Percentiles rank a stretch among this genome's conserved stretches.
Conservation (phyloP, 1,139 yeast species). For the Zygosaccharomyces sapae region DNA sequence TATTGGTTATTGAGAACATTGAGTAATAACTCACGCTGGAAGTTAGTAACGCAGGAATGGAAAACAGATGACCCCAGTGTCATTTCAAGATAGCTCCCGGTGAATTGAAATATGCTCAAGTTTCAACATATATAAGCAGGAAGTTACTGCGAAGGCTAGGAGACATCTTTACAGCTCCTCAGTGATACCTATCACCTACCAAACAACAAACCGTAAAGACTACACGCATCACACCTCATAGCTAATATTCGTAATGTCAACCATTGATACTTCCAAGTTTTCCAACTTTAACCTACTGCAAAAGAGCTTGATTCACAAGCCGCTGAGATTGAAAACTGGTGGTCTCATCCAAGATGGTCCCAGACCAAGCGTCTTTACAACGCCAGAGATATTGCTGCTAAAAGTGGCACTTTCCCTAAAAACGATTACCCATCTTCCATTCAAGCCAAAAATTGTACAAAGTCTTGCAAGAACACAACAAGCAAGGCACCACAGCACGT, state of each 20-base stretch:
- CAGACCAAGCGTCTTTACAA: conserved; percentile 84
- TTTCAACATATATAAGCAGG: neutral
- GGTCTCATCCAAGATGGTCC: conserved; percentile 89
- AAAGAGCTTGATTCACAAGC: conserved; percentile 39
- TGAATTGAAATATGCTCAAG: neutral
- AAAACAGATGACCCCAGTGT: neutral
- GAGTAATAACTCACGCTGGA: neutral
- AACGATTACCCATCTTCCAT: conserved; percentile 69
- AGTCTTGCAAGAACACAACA: conserved; percentile 67
- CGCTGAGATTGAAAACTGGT: conserved; percentile 75
- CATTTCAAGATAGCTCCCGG: neutral
- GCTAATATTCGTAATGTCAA: neutral
- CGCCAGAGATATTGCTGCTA: conserved; percentile 83
- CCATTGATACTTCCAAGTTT: conserved; percentile 4
- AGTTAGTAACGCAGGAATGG: neutral
- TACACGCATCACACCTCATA: too few species aligned
- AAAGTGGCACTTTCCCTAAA: conserved; percentile 69
- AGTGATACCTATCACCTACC: too few species aligned
- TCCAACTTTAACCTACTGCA: conserved; percentile 11
- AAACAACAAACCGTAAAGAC: too few species aligned
- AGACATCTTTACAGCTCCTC: too few species aligned
- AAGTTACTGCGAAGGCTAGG: too few species aligned
- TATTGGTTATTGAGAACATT: too few species aligned
- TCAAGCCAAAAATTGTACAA: conserved; percentile 79
- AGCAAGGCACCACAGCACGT: conserved; percentile 70